These are phyloP conservation scores for Fusarium sp. DNA, from an alignment of 2,329 filamentous ascomycete genomes.

Conservation along the genomic window DNA sequence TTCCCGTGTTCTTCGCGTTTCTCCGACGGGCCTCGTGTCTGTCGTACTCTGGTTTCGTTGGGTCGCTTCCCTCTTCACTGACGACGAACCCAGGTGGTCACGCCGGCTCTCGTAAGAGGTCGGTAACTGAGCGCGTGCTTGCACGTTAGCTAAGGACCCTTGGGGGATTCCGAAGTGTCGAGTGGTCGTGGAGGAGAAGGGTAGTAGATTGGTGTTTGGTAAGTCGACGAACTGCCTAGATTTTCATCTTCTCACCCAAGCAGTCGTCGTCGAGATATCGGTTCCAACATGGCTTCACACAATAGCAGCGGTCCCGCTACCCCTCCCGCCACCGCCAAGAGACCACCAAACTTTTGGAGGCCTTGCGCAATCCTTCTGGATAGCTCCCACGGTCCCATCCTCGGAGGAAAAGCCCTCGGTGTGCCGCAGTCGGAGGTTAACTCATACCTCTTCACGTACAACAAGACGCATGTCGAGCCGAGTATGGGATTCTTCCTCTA, in stretches of 20 bases:
- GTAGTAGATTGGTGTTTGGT: background rate
- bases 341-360: background rate
- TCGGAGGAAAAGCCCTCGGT: background rate
- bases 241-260: background rate
- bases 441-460: background rate
- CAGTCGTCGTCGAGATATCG: background rate
- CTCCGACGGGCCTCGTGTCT: background rate
- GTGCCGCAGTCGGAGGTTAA: background rate
- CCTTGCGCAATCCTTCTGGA: background rate
- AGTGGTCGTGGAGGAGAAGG: background rate
- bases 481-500: background rate
- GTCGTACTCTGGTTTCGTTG: background rate
- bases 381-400: background rate
- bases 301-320: background rate
- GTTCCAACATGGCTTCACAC: background rate
- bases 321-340: background rate
- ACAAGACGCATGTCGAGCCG: background rate
- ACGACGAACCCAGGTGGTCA: background rate
- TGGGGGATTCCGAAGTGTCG: background rate
- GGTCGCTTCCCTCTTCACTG: background rate
- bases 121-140: background rate
- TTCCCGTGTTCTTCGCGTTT: background rate
- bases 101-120: background rate
- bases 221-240: background rate
- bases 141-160: background rate